Base-by-base conservation (phyloP, 1,284 basidiomycete genomes). In the Heterobasidion annosum region DNA sequence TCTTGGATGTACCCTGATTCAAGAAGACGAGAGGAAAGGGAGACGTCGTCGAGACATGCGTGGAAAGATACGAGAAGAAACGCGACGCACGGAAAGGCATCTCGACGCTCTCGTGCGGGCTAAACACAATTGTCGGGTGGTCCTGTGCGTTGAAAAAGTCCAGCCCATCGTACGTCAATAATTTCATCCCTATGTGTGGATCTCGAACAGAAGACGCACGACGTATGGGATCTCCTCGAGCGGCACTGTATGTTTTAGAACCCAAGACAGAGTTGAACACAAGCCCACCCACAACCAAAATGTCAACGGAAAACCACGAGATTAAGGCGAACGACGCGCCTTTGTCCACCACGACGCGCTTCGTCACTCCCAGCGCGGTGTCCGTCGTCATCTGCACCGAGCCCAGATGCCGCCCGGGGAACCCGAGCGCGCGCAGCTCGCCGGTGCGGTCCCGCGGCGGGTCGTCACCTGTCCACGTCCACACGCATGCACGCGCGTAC, bases 371-470 rank as follows among this genome's bases (percentile, higher is more conserved):
- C 0, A 98, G 75, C 0, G 96, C 96, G 1, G 96, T 98, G 68
- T 99, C 96, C 0, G 96, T 99, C 32, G 96, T 98, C 96, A 99
- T 99, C 69, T 99, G 97, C 1, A 93, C 75, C 1, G 81, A 74
- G 0, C 91, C 92, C 4, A 97, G 75, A 68, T 90, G 90, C 32
- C 94, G 79, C 3, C 78, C 81, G 0, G 92, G 91, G 66, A 97
- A 98, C 0, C 93, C 93, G 15, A 94, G 72, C 13, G 77, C 77
- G 33, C 97, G 84, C 45, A 99, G 79, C 65, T 96, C 91, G 2
- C 83, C 81, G 0, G 96, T 99, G 48, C 89, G 74, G 62, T 96
- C 93, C 48, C 92, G 77, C 0, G 93, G 93, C 1, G 93, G 93
- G 66, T 96, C 92, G 62, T 96, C 93, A 10, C 93, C 92, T 81